Evolutionary conservation across 2,329 filamentous ascomycete species (phyloP).

Genomic region (Penicillium sp.): DNA sequence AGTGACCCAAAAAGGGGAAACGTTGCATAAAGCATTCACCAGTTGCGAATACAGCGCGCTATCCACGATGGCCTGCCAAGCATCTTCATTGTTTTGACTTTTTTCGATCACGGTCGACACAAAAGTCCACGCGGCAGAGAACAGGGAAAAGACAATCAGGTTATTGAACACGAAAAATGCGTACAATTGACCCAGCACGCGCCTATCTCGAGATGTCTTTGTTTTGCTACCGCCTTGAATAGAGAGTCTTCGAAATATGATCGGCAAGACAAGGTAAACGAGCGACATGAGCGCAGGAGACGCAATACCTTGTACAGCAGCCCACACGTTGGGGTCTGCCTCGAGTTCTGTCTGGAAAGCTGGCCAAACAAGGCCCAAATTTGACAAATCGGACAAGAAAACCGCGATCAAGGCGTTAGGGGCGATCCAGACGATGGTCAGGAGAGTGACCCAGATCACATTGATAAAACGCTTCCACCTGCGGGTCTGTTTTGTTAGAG

Average conservation of each 20-base stretch:
- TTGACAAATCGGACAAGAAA: slow-evolving; percentile 83
- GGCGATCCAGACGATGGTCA: slow-evolving; percentile 85
- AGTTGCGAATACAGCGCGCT: slow-evolving; percentile 66
- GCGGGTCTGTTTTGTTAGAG: slow-evolving; percentile 69
- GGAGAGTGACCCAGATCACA: slow-evolving; percentile 77
- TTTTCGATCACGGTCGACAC: slow-evolving; percentile 66
- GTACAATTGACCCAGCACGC: slow-evolving; percentile 89
- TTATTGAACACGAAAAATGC: slow-evolving; percentile 99
- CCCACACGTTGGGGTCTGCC: slow-evolving; percentile 71
- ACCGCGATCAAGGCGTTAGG: slow-evolving; percentile 95
- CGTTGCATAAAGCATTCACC: slow-evolving; percentile 75
- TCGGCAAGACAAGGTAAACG: slow-evolving; percentile 84
- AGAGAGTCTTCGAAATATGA: slow-evolving; percentile 86
- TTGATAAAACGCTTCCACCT: slow-evolving; percentile 77
- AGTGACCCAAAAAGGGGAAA: slow-evolving; percentile 92
- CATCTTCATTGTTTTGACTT: slow-evolving; percentile 61
- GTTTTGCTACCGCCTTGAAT: slow-evolving; percentile 84
- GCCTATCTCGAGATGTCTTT: slow-evolving; percentile 88
- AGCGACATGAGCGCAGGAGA: slow-evolving; percentile 86
- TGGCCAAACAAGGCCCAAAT: slow-evolving; percentile 79
- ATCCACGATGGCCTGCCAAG: slow-evolving; percentile 70
- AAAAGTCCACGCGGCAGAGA: slow-evolving; percentile 80
- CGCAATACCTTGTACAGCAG: slow-evolving; percentile 86
- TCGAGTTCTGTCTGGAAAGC: slow-evolving; percentile 70
- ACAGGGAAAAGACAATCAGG: slow-evolving; percentile 88